Evolutionary conservation across 2,329 filamentous ascomycete species (phyloP), one percentile per base, ranked within the genome.

Genomic region (Paecilomyces niveus): DNA sequence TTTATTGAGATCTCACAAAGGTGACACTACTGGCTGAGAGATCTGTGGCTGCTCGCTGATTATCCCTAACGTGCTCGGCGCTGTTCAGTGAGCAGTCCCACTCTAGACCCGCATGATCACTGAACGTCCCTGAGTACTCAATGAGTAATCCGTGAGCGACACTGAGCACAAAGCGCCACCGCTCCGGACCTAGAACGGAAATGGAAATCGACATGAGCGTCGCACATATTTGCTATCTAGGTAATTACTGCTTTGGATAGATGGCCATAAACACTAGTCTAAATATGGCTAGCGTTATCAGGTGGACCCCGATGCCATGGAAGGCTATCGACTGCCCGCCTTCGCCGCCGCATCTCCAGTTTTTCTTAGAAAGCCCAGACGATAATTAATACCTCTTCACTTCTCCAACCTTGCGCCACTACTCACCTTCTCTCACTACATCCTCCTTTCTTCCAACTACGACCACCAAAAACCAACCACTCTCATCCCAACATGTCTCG

Each of bases 401-500:
- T 29, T 29, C 26, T 29, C 26, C 26, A 29, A 29, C 26, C 26
- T 29, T 45, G n/a, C 39, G 35, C 35, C 35, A 45, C 35, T 18
- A 18, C 18, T 45, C 35, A 45, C 35, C n/a, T 21, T 52, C 50
- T 24, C 18, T 51, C 15, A 57, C 21, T 56, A 35, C 26, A 21
- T 4, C 29, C 24, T 53, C 24, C 2, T 54, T 54, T n/a, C 45
- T 2, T 4, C 10, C 10, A 32, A 21, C 18, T 11, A 9, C 4
- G 21, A 33, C 18, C 18, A 21, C 24, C 18, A 53, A 29, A 7
- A 22, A 39, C 54, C 22, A 22, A 22, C 22, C 22, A 22, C 22
- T 22, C 22, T 53, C 35, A 57, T 52, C 7, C 56, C 56, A 21
- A 54, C 69, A 83, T 89, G 84, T 87, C 86, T 59, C 88, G 89